Evolutionary conservation across 768 basidiomycete genomes (phyloP), one percentile per base, ranked within the genome.

Genomic region (Leccinum rimulosum): DNA sequence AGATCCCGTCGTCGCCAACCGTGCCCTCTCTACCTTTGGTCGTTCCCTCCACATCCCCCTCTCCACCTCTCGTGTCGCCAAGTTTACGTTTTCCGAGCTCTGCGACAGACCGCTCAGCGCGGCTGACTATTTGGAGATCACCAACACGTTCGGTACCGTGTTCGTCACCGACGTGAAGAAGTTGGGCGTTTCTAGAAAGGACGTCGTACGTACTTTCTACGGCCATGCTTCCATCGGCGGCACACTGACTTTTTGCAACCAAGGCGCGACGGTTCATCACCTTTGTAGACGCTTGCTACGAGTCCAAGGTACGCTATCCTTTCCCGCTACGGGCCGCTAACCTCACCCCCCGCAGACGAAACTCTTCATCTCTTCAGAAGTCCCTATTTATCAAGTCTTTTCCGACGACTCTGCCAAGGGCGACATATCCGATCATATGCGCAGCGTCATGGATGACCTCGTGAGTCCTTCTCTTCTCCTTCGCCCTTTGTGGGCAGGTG

Each of bases 221-320:
- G 1, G 22, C 12, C 30, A 10, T 30, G 22, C 28, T 57, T 36
- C 4, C n/a, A 4, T 54, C n/a, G 1, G n/a, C 25, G 9, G 33
- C 14, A 15, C 48, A 1, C 11, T 48, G 10, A 43, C 14, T 22
- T 3, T 10, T 28, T 40, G 17, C 15, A 22, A 35, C 0, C 51
- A 22, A 92, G 91, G 95, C 95, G 19, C 81, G 97, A 65, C 79
- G 97, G 61, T 98, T 99, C 71, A 99, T 99, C 69, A 95, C 95
- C 1, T 98, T 98, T 71, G 88, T 99, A 66, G 97, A 99, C 77
- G 92, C 94, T 25, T 95, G 93, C 68, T 96, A 96, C 66, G 94
- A 96, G 71, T 94, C 86, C 79, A 91, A 88, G 81, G 88, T 87
- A 67, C 9, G 74, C 60, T 22, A 27, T 14, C 6, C 45, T 9